Base-by-base conservation (phyloP, 1,284 basidiomycete species). In the Moesziomyces antarcticus region DNA sequence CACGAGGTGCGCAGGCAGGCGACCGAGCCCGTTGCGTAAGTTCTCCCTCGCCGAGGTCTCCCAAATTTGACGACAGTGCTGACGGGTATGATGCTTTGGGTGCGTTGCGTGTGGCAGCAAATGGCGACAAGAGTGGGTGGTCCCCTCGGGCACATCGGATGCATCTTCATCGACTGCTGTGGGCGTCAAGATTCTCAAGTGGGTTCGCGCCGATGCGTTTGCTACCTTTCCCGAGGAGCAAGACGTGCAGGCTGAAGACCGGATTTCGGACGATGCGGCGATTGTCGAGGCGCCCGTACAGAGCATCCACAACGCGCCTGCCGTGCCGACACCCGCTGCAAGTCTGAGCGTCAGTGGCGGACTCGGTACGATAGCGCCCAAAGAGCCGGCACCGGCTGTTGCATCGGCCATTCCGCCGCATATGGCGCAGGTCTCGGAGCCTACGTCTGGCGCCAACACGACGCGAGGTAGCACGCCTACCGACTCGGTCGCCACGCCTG, bases 281-380 rank as follows among this genome's bases (percentile, higher is more conserved):
- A 72, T 72, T 22, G 57, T 72, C 20, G 69, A 72, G 33, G 63
- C 49, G 24, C 69, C 69, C 21, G 69, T 72, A 13, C 69, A 72
- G 45, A 61, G 57, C 51, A 72, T 72, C 35, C 69, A 72, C 45
- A 72, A 72, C 16, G 69, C 69, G 9, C 69, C 69, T 5, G 58
- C 57, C 16, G 69, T 54, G 0, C 14, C 40, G 3, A 57, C 59
- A 1, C 62, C 68, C 5, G 27, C 30, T 5, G 52, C 51, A 7
- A 51, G 55, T 6, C 46, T 64, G 11, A 58, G 51, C 20, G 59
- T 45, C 3, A 58, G 56, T 8, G 69, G 69, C 21, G 69, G 69
- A 3, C 18, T 72, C 21, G 69, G 69, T 5, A 72, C 69, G 3
- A 72, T 72, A 20, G 69, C 69, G 3, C 69, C 63, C 13, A 60